A percentile compares a stretch with the other conserved stretches of the same genome.
Evolutionary conservation across 1,139 yeast species (phyloP).

Genomic region (Kodamaea arcana): DNA sequence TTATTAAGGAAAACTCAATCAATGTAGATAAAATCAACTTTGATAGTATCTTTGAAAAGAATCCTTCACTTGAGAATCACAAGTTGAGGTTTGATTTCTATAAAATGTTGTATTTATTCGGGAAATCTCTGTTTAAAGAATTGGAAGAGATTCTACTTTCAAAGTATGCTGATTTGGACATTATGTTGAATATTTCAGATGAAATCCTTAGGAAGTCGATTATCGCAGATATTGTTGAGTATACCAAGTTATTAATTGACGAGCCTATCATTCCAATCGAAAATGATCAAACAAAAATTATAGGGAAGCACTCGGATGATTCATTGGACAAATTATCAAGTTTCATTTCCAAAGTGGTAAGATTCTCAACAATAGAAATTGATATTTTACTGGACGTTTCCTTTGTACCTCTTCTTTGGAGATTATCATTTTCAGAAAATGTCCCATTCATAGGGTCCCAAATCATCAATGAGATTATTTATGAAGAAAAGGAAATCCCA

Average conservation of each 20-base stretch:
- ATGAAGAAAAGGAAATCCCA: conserved; percentile 13
- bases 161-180: conserved; percentile 22
- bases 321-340: conserved; percentile 22
- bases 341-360: conserved; percentile 24
- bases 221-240: conserved; percentile 26
- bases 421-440: conserved; percentile 16
- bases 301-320: conserved; percentile 11
- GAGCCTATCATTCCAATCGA: conserved; percentile 20
- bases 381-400: conserved; percentile 24
- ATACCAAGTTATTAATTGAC: conserved; percentile 32
- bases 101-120: conserved; percentile 36
- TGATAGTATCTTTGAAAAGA: conserved; percentile 1
- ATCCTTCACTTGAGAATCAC: conserved; percentile 17
- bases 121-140: conserved; percentile 21
- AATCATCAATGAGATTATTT: conserved; percentile 23
- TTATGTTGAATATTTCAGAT: conserved; percentile 1
- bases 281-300: conserved; percentile 5
- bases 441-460: conserved; percentile 22
- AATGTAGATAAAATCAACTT: conserved; percentile 1
- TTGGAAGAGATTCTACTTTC: conserved; percentile 22
- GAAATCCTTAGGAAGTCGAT: conserved; percentile 16
- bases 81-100: conserved; percentile 33
- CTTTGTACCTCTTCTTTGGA: conserved; percentile 36
- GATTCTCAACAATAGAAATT: conserved; percentile 24
- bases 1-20: conserved; percentile 1